Conservation (phyloP, 164 flowering plant genomes). For the Tinospora cordifolia region DNA sequence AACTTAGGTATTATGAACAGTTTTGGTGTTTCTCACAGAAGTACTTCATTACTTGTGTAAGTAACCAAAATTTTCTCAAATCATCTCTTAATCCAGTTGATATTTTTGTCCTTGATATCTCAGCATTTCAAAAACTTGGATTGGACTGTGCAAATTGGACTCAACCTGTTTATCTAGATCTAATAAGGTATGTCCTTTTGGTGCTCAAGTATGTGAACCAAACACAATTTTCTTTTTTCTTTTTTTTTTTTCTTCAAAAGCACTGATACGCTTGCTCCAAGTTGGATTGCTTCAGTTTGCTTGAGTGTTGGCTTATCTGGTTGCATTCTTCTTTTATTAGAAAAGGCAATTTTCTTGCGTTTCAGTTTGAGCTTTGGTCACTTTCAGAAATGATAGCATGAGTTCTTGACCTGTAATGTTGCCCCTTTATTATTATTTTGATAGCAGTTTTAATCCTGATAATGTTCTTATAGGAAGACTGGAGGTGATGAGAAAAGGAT, state of each 20-base stretch:
- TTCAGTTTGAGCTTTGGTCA: neutral
- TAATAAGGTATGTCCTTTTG: constrained; percentile 56
- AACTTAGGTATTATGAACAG: constrained; percentile 48
- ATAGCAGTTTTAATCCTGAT: neutral
- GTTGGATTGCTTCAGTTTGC: no score
- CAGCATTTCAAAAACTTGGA: constrained; percentile 84
- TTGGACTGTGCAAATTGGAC: constrained; percentile 97
- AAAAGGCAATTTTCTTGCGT: no score
- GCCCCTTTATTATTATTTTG: neutral
- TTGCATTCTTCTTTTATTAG: no score
- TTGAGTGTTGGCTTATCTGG: no score
- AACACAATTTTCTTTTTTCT: no score
- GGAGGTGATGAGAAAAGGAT: constrained; percentile 81
- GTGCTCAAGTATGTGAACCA: no score
- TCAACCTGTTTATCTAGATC: constrained; percentile 77
- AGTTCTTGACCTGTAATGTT: neutral
- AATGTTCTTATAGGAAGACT: constrained; percentile 49
- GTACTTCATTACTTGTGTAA: neutral
- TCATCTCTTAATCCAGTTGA: neutral
- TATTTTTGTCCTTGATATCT: constrained; percentile 5
- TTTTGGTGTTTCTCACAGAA: neutral
- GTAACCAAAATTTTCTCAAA: neutral
- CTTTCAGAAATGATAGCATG: neutral
- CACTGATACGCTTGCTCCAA: no score
- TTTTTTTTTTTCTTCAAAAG: no score